Conservation (phyloP, 1,284 basidiomycete genomes). For the Sporisorium sorghi region DNA sequence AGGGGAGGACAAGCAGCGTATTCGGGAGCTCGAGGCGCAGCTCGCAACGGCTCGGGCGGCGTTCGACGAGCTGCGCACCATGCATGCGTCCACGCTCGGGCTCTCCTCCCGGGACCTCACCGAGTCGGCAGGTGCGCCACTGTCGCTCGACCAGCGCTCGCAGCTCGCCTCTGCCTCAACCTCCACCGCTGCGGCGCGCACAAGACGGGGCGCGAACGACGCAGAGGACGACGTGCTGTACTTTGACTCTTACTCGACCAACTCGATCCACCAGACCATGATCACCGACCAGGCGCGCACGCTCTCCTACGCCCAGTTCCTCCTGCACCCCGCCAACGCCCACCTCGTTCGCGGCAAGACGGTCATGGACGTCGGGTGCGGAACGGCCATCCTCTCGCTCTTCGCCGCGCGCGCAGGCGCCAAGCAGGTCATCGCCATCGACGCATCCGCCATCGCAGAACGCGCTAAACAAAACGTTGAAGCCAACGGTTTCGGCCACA, state of each 20-base stretch:
- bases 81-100: slow-evolving; percentile 41
- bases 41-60: slow-evolving; percentile 44
- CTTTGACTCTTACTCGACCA: slow-evolving; percentile 91
- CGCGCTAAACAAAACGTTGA: slow-evolving; percentile 85
- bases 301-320: slow-evolving; percentile 90
- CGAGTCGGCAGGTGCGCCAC: slow-evolving; percentile 9
- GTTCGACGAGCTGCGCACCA: slow-evolving; percentile 55
- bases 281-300: slow-evolving; percentile 87
- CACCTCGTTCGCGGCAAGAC: slow-evolving; percentile 83
- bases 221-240: slow-evolving; percentile 86
- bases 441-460: slow-evolving; percentile 86
- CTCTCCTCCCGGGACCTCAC: slow-evolving; percentile 27
- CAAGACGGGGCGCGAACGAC: slow-evolving; percentile 20
- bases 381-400: slow-evolving; percentile 80
- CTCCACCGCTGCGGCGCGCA: slow-evolving; percentile 8
- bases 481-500: slow-evolving; percentile 80
- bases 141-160: slow-evolving; percentile 12
- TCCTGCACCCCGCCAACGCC: slow-evolving; percentile 80
- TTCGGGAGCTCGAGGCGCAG: slow-evolving; percentile 50
- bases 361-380: slow-evolving; percentile 88
- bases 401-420: slow-evolving; percentile 93
- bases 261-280: slow-evolving; percentile 78
- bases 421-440: slow-evolving; percentile 90
- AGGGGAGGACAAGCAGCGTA: slow-evolving; percentile 6
- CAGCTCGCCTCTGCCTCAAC: slow-evolving; percentile 21